Base-by-base conservation (phyloP, 495 filamentous ascomycete species). In the Cercophora scortea region DNA sequence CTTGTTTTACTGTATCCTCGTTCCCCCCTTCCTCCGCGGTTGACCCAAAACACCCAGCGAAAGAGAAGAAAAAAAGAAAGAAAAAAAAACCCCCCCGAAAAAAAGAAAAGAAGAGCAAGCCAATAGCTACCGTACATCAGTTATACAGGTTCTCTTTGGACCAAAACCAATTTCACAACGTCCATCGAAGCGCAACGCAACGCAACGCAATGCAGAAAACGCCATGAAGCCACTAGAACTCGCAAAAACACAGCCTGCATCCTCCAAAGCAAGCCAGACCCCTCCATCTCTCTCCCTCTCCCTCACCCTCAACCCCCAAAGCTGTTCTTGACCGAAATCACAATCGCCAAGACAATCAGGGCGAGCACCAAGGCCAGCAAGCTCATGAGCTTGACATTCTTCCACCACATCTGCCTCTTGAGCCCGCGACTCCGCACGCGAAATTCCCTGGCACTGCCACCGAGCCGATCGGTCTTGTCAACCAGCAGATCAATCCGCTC, bases 341-440 rank as follows among this genome's bases (percentile, higher is more conserved):
- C 67, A 13, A 78, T 72, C 25, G 71, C 61, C 43, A 72, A 56
- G 34, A 97, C 59, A 71, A 99, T 80, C 69, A 99, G 86, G 12
- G 90, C 68, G 36, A 94, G 67, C 41, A 97, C 93, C 45, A 96
- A 59, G 2, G 76, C 81, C 59, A 99, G 68, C 61, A 99, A 66
- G 36, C 82, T 82, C 90, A 97, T 96, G 63, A 90, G 58, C 70
- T 94, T 93, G 16, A 92, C 79, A 72, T 98, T 98, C 85, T 98
- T 98, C 91, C 92, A 99, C 93, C 93, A 99, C 94, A 97, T 97
- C 61, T 82, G 75, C 67, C 93, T 76, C 73, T 92, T 87, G 66
- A 99, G 65, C 0, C 88, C 88, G 25, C 87, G 75, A 62, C 85
- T 90, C 55, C 90, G 72, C n/a, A 95, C 80, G 47, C 90, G 70